phyloP scores from a whole-genome alignment of 2,329 filamentous ascomycete genomes.

The Colletotrichum lini region DNA sequence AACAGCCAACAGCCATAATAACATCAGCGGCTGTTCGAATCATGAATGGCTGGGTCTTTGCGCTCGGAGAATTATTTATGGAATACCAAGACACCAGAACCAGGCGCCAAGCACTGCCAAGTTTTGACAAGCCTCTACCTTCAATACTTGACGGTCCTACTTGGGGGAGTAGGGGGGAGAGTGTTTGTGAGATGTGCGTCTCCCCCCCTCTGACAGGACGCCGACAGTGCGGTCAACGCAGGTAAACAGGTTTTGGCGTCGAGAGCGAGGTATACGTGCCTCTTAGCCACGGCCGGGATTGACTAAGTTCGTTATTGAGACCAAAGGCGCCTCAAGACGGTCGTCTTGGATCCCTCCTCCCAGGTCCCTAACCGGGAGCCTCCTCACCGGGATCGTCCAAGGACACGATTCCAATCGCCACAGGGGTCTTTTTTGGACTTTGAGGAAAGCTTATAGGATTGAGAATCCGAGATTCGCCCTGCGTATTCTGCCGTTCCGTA shows the following conservation, averaged over 20 bases:
- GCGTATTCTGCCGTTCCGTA: neutral
- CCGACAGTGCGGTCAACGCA: slow-evolving; percentile 19
- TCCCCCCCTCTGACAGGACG: neutral
- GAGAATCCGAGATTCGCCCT: slow-evolving; percentile 1
- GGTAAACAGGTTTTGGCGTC: slow-evolving; percentile 24
- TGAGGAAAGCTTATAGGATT: neutral
- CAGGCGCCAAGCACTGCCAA: slow-evolving; percentile 35
- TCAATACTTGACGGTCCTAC: slow-evolving; percentile 14
- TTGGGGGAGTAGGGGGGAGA: slow-evolving; percentile 1
- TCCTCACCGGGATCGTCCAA: neutral
- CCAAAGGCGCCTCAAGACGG: slow-evolving; percentile 31
- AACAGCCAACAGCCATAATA: neutral
- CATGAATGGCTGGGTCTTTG: neutral
- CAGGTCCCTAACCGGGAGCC: neutral
- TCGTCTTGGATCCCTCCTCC: neutral
- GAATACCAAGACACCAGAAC: slow-evolving; percentile 5
- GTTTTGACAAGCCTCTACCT: slow-evolving; percentile 12
- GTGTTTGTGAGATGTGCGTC: slow-evolving; percentile 15
- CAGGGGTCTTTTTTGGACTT: neutral
- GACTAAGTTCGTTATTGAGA: slow-evolving; percentile 24
- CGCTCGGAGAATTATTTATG: slow-evolving; percentile 22
- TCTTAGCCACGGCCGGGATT: neutral
- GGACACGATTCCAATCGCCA: neutral
- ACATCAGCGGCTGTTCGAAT: no score
- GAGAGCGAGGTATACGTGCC: neutral